phyloP scores from a whole-genome alignment of 2,329 filamentous ascomycete genomes.

The Metarhizium brunneum region DNA sequence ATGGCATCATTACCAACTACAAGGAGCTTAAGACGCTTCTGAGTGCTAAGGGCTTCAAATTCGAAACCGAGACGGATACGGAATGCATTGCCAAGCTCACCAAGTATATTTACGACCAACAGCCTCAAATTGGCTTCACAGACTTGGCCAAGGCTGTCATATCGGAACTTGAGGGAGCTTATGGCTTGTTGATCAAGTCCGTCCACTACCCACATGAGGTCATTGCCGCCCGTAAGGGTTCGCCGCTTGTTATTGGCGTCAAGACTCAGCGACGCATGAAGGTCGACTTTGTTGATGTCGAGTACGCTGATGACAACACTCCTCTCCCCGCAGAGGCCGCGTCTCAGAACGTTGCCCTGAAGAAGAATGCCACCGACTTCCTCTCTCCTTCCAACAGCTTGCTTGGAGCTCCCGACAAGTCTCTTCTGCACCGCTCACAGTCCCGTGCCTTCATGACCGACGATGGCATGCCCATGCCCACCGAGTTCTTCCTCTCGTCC shows the following conservation, averaged over 20 bases:
- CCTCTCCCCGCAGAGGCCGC: slow-evolving; percentile 87
- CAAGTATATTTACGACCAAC: slow-evolving; percentile 95
- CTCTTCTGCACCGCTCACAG: slow-evolving; percentile 93
- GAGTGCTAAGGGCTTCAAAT: slow-evolving; percentile 89
- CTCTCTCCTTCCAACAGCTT: slow-evolving; percentile 52
- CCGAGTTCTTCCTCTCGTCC: slow-evolving; percentile 98
- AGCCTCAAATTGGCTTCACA: slow-evolving; percentile 91
- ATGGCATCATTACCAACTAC: slow-evolving; percentile 99
- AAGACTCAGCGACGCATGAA: slow-evolving; percentile 99
- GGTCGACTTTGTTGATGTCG: slow-evolving; percentile 99
- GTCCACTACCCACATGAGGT: slow-evolving; percentile 98
- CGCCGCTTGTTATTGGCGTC: slow-evolving; percentile 92
- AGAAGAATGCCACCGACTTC: slow-evolving; percentile 69
- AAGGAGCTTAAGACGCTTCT: slow-evolving; percentile 96
- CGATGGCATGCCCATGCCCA: slow-evolving; percentile 93
- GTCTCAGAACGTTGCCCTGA: slow-evolving; percentile 91
- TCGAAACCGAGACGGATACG: slow-evolving; percentile 98
- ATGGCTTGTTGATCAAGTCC: slow-evolving; percentile 94
- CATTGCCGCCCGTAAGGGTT: slow-evolving; percentile 96
- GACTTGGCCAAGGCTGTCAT: slow-evolving; percentile 96
- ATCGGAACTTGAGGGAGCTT: slow-evolving; percentile 95
- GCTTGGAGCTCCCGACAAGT: slow-evolving; percentile 91
- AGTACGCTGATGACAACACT: slow-evolving; percentile 80
- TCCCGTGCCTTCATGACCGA: slow-evolving; percentile 98
- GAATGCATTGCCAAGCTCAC: slow-evolving; percentile 98